phyloP scores from a whole-genome alignment of 768 basidiomycete species.

The Tulasnella calospora region DNA sequence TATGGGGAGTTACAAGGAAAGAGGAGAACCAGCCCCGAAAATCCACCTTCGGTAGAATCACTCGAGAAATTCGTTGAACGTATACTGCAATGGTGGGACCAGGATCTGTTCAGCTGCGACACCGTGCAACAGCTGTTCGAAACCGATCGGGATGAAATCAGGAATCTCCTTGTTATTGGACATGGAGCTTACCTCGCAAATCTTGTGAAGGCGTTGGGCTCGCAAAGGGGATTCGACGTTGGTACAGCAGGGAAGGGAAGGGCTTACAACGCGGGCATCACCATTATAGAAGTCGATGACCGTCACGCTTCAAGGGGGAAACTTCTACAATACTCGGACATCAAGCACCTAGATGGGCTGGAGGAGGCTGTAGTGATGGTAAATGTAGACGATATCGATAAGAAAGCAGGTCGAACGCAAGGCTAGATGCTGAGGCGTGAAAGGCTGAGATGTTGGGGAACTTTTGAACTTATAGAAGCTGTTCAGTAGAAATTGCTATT shows the following conservation, averaged over 20 bases:
- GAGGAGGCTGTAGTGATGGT: constrained; percentile 1
- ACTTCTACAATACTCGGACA: background rate
- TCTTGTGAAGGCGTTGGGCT: constrained; percentile 13
- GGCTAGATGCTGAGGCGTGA: background rate
- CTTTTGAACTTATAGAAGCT: no score
- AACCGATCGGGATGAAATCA: background rate
- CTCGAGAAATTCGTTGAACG: constrained; percentile 11
- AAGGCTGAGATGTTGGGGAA: no score
- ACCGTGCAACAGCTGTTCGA: background rate
- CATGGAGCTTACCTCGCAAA: constrained; percentile 24
- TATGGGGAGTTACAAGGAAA: constrained; percentile 23
- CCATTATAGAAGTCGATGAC: background rate
- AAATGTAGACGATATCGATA: constrained; percentile 16
- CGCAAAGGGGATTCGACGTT: background rate
- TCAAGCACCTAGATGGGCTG: constrained; percentile 12
- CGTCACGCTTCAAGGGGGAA: background rate
- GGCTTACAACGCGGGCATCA: constrained; percentile 2
- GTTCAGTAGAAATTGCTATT: no score
- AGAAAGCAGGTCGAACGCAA: background rate
- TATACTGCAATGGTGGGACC: constrained; percentile 22
- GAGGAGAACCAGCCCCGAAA: background rate
- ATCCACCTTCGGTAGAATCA: constrained; percentile 15
- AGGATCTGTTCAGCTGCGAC: background rate
- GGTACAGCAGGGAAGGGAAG: background rate
- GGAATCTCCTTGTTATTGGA: constrained; percentile 20